Percentiles rank a stretch among this genome's conserved stretches.
phyloP scores from a whole-genome alignment of 169 alveolate species.

The Plasmodium fragile region DNA sequence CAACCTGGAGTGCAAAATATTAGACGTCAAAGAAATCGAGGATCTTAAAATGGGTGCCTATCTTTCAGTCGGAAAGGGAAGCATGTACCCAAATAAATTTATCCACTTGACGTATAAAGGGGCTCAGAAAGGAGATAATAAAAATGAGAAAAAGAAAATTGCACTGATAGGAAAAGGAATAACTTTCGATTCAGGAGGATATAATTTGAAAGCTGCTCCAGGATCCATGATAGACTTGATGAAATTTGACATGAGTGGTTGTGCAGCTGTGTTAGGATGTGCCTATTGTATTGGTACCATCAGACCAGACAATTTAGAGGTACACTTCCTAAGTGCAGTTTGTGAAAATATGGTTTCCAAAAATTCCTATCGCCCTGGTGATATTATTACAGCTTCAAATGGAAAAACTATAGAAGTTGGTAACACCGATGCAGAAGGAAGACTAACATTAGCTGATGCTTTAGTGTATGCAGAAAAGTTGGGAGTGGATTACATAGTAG shows the following conservation, averaged over 20 bases:
- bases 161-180: conserved; percentile 97
- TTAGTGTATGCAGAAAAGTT: conserved; percentile 92
- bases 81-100: conserved; percentile 90
- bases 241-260: conserved; percentile 93
- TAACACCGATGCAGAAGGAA: conserved; percentile 99
- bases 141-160: conserved; percentile 76
- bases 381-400: conserved; percentile 93
- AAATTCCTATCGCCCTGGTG: conserved; percentile 94
- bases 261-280: conserved; percentile 92
- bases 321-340: conserved; percentile 90
- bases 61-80: conserved; percentile 91
- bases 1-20: conserved; percentile 85
- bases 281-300: conserved; percentile 88
- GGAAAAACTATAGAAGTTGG: conserved; percentile 96
- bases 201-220: conserved; percentile 89
- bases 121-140: conserved; percentile 64
- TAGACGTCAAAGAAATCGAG: conserved; percentile 87
- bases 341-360: conserved; percentile 94
- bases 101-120: conserved; percentile 88
- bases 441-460: conserved; percentile 97
- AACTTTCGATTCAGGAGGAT: conserved; percentile 95
- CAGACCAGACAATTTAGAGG: conserved; percentile 88
- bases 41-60: conserved; percentile 91
- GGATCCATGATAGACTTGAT: conserved; percentile 83
- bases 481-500: conserved; percentile 91